Base-by-base conservation (phyloP, 75 land plant species). In the Gnetum montanum region DNA sequence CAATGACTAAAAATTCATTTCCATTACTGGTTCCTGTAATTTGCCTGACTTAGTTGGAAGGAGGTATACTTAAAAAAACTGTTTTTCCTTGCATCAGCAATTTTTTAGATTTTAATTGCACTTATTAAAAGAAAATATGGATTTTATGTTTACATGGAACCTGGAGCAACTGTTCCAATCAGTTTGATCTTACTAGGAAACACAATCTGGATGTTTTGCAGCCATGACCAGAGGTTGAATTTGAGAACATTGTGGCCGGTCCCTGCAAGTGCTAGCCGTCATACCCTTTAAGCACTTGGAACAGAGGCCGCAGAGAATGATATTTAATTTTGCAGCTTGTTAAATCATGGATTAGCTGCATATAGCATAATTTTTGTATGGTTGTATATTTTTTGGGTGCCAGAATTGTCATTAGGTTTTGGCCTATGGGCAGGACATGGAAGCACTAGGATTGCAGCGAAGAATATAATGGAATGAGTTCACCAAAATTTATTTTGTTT, bases 51-150 rank as follows among this genome's bases (percentile, higher is more conserved):
- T n/a, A 20, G 11, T 8, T 18, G 8, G 23, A 31, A 36, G 43
- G 33, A 52, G 55, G 36, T 52, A 33, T 33, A 31, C 43, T 52
- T 52, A 52, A 24, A 52, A 30, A 36, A 52, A 52, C 8, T 40
- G 13, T 52, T 19, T 19, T 19, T 33, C 18, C 20, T 52, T 20
- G 22, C 8, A 52, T 10, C 33, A 4, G 12, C 19, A 52, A 8
- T 15, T 16, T 52, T 40, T 40, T 27, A 29, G 15, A 52, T 33
- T 13, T 40, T 13, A 40, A 40, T 40, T 40, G 8, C 15, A 19
- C n/a, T 31, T 36, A 52, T 52, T 34, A 52, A 52, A 50, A 33
- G 36, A 52, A 31, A 8, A 20, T 18, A n/a, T n/a, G n/a, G n/a
- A n/a, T n/a, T n/a, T n/a, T n/a, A n/a, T n/a, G n/a, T n/a, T n/a